phyloP scores from a whole-genome alignment of 257 asterid genomes.

The Gentiana macrophylla region DNA sequence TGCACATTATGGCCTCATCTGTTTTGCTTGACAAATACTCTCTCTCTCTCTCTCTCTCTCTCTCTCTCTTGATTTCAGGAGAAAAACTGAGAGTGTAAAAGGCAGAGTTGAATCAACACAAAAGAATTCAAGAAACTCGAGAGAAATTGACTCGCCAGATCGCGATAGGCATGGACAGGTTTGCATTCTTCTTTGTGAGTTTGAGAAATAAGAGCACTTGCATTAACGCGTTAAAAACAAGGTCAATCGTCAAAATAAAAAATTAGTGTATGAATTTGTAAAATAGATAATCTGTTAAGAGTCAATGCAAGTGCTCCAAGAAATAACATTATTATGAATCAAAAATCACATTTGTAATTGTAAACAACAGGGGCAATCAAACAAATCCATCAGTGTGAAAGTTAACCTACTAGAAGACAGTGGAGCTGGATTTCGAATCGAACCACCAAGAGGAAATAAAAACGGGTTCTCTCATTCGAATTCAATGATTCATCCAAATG shows the following conservation, averaged over 20 bases:
- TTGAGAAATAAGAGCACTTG: neutral
- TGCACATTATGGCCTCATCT: too few species aligned
- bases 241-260: too few species aligned
- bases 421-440: constrained; percentile 53
- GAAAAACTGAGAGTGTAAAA: constrained; percentile 25
- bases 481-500: constrained; percentile 62
- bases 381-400: constrained; percentile 34
- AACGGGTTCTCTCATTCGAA: constrained; percentile 39
- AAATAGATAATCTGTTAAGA: too few species aligned
- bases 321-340: neutral
- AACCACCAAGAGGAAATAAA: constrained; percentile 42
- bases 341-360: neutral
- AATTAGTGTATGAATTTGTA: too few species aligned
- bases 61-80: constrained; percentile 20
- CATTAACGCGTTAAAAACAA: too few species aligned
- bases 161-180: constrained; percentile 28
- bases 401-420: constrained; percentile 38
- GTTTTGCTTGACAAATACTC: neutral
- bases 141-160: constrained; percentile 12
- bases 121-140: constrained; percentile 19
- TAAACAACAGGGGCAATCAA: constrained; percentile 23
- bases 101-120: constrained; percentile 19
- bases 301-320: too few species aligned
- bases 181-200: constrained; percentile 8
- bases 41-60: neutral